Evolutionary conservation across 177 flowering plant genomes (phyloP), one percentile per base, ranked within the genome.

Genomic region (Telopea speciosissima): DNA sequence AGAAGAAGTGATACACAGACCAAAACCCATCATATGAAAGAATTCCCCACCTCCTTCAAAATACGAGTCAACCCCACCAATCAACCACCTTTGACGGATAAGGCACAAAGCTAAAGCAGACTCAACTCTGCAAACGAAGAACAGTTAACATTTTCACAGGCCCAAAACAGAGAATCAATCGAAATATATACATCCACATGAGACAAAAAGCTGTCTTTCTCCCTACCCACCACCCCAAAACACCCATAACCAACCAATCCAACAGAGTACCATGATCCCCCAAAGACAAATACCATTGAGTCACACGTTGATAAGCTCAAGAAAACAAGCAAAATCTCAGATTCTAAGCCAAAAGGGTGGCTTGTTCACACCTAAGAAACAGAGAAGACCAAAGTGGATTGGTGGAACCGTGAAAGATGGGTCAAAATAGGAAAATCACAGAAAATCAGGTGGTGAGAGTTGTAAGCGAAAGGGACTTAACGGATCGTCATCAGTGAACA

Each of bases 21-120:
- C 67, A 61, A 64, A 64, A 70, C 64, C 58, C 28, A 11, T 24
- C 4, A 12, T 24, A 3, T 13, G 24, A 54, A 60, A 69, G 22
- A 69, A 62, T 67, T 67, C 25, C 19, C 56, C 65, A 45, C 61
- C 24, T 21, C 36, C 68, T 42, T 24, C 44, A 6, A 60, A 68
- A 24, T 5, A 1, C 75, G 78, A 49, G 54, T 84, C 81, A 84
- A 81, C 78, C 86, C 81, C 74, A 76, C 74, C 77, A 81, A 81
- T 78, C 83, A 67, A 81, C 86, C 84, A 79, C 84, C 83, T 79
- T 74, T 8, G 21, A 69, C 61, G 62, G 28, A n/a, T 0, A 49
- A 52, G 6, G 69, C 56, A 65, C 23, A 62, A 63, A 74, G 40
- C 62, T 62, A 64, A 59, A 56, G 54, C 73, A 73, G 64, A 66